phyloP scores from a whole-genome alignment of 2,329 filamentous ascomycete species.

The Sclerotinia nivalis region DNA sequence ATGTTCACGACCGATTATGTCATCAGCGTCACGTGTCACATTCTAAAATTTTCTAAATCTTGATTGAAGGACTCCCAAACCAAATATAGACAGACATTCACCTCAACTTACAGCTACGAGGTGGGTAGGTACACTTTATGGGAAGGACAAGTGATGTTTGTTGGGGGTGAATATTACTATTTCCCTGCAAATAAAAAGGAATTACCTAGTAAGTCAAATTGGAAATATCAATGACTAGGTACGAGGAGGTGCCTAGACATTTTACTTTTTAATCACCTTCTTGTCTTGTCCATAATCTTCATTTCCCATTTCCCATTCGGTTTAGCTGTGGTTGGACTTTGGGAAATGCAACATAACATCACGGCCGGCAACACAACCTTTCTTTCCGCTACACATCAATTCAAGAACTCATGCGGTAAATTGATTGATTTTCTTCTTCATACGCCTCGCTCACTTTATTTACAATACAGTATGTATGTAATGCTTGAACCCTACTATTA shows the following conservation, averaged over 20 bases:
- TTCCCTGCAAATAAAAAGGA: neutral
- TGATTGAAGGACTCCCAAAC: neutral
- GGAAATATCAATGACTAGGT: neutral
- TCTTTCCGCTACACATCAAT: neutral
- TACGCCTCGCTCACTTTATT: neutral
- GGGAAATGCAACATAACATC: neutral
- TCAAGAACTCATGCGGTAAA: neutral
- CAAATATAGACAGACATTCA: neutral
- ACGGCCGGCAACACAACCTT: neutral
- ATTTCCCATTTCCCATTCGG: neutral
- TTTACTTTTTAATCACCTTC: neutral
- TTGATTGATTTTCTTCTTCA: neutral
- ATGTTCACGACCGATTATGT: neutral
- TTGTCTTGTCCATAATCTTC: neutral
- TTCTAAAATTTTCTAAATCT: neutral
- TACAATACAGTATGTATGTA: conserved; percentile 22
- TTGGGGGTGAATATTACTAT: neutral
- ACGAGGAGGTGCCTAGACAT: too few species aligned
- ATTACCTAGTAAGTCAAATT: neutral
- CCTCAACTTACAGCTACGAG: too few species aligned
- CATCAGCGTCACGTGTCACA: neutral
- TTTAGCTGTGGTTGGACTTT: neutral
- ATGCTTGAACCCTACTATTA: conserved; percentile 18
- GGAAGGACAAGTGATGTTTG: neutral
- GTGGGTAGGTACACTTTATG: too few species aligned